A percentile compares a stretch with the other conserved stretches of the same genome.
phyloP scores from a whole-genome alignment of 176 grass and related monocot species.

The Ensete glaucum region DNA sequence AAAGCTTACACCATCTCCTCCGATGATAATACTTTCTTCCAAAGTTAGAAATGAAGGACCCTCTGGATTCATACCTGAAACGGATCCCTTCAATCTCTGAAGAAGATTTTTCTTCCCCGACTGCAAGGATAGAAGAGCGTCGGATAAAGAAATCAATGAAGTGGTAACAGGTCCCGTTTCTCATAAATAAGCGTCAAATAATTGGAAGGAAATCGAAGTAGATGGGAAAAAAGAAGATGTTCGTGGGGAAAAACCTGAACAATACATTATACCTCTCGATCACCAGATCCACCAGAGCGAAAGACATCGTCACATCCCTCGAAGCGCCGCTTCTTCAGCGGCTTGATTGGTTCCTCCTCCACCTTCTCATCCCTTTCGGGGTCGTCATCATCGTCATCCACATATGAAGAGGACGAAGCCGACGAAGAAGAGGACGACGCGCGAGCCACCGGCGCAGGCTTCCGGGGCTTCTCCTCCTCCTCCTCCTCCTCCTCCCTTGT shows the following conservation, averaged over 20 bases:
- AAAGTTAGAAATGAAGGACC: not conserved
- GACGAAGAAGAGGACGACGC: constrained; percentile 13
- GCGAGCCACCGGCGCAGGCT: not conserved
- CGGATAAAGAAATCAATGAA: not conserved
- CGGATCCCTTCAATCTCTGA: not conserved
- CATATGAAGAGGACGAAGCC: constrained; percentile 31
- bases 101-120: not conserved
- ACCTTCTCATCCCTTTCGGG: constrained; percentile 22
- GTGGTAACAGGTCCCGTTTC: not conserved
- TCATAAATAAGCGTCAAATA: not conserved
- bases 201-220: not conserved
- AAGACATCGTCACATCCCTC: constrained; percentile 26
- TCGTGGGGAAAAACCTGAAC: not conserved
- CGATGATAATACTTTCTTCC: constrained; percentile 3
- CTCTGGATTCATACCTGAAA: constrained; percentile 9
- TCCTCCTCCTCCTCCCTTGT: constrained; percentile 1
- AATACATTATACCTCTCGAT: constrained; percentile 23
- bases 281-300: not conserved
- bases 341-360: constrained; percentile 52
- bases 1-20: constrained; percentile 10
- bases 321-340: constrained; percentile 87
- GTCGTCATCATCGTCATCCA: constrained; percentile 34
- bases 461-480: constrained; percentile 6
- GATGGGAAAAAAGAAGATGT: not conserved
- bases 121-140: not conserved